These are phyloP conservation scores for Solanum sejunctum DNA, from an alignment of 257 asterid species.

Conservation along the genomic window DNA sequence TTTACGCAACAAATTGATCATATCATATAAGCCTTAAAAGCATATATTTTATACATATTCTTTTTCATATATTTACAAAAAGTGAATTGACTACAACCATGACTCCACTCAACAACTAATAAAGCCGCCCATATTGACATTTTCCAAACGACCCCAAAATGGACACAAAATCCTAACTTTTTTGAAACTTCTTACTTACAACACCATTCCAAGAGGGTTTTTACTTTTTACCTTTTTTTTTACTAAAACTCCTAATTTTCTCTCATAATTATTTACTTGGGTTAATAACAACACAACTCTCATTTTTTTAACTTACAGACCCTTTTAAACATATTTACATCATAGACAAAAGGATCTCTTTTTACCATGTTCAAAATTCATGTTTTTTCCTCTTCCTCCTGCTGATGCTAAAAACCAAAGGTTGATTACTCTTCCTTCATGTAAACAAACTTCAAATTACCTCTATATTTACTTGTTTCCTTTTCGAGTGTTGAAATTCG, in stretches of 20 bases:
- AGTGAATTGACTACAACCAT: slow-evolving; percentile 13
- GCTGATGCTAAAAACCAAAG: slow-evolving; percentile 1
- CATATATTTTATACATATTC: not conserved
- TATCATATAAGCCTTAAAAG: no score
- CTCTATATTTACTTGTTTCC: slow-evolving; percentile 1
- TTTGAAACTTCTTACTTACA: slow-evolving; percentile 23
- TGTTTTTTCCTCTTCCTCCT: slow-evolving; percentile 1
- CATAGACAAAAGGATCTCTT: slow-evolving; percentile 22
- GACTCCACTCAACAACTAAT: slow-evolving; percentile 17
- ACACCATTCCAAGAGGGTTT: slow-evolving; percentile 35
- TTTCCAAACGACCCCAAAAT: slow-evolving; percentile 23
- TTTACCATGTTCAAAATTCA: slow-evolving; percentile 9
- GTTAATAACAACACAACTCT: slow-evolving; percentile 27
- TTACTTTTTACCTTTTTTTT: not conserved
- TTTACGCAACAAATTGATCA: not conserved
- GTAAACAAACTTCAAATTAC: not conserved
- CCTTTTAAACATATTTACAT: slow-evolving; percentile 39
- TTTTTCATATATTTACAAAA: slow-evolving; percentile 17
- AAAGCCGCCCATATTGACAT: slow-evolving; percentile 21
- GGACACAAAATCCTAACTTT: slow-evolving; percentile 8
- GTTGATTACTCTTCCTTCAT: not conserved
- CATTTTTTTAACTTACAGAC: slow-evolving; percentile 32
- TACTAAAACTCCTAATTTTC: slow-evolving; percentile 6
- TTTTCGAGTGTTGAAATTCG: not conserved
- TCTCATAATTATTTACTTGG: not conserved